Base-by-base conservation (phyloP, 805 yeast genomes). In the Metschnikowia picachoensis region DNA sequence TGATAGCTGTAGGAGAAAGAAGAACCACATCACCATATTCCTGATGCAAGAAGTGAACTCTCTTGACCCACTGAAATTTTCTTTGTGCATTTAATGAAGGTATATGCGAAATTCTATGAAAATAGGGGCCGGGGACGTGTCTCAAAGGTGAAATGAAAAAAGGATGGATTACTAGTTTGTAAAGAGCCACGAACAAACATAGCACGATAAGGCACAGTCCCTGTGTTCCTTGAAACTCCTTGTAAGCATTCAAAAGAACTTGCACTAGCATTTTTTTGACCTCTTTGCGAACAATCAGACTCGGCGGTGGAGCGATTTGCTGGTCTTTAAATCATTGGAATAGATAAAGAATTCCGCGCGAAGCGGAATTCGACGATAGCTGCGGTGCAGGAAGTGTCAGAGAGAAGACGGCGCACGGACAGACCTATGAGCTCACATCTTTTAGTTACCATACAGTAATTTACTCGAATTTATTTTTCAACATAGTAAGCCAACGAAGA, bases 11-110 rank as follows among this genome's bases (percentile, higher is more conserved):
- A 2, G 90, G 89, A 1, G 80, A 73, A 12, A 85, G 61, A 17
- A 85, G 67, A 5, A 85, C 80, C 3, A 83, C 77, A 8, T 83
- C 75, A 1, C 90, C 91, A 54, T 82, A 82, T 47, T 65, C 59
- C 38, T 59, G 39, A 55, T 85, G 91, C 47, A 83, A 62, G 3
- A 58, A 34, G 46, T 80, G 76, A 3, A 83, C 76, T 8, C 47
- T 51, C 15, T 50, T 35, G 14, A 67, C 60, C 74, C 75, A 70
- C 32, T 64, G 67, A 30, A 66, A 64, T 49, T 73, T 79, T 45
- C 86, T 69, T 48, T 76, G 72, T 29, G 68, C 64, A 35, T 66
- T 56, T 32, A 69, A 60, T 3, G 66, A 56, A 14, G 65, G 66
- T 12, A 65, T 44, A 17, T 60, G 58, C 1, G 82, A 61, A 13